Base-by-base conservation (phyloP, 768 basidiomycete species). In the Heimioporus sp. region DNA sequence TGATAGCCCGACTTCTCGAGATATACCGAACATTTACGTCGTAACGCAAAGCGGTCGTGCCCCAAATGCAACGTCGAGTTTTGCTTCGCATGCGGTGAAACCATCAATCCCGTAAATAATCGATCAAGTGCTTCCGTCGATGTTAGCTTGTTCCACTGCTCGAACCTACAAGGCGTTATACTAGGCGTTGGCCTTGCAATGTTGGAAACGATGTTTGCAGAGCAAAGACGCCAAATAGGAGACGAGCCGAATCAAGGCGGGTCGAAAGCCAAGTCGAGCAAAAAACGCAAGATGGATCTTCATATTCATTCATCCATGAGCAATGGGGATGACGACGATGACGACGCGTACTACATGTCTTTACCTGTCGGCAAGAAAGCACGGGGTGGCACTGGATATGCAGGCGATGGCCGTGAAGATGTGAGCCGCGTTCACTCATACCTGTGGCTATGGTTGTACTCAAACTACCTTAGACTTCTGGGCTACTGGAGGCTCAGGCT, bases 111-210 rank as follows among this genome's bases (percentile, higher is more conserved):
- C 21, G 73, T 76, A 40, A 80, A 73, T 58, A 72, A 74, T 44
- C 76, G 72, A 45, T 68, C 69, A 63, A 74, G 65, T 72, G 70
- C 72, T 34, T 65, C 74, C 34, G 66, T 74, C 10, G 80, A 82
- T 41, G 79, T 81, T 49, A 77, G 79, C 12, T 71, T 96, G 52
- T 91, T 95, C 64, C 94, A 97, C 70, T 97, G 94, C 68, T 80
- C 90, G 7, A 89, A 91, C 63, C 66, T 96, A 34, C 89, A 97
- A 71, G 95, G 94, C 36, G 82, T 91, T 13, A 85, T 97, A 56
- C 75, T 98, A 6, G 95, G 94, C n/a, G 78, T 96, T 36, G 94
- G 95, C 10, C 79, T 96, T 40, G 82, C 82, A 34, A 92, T 92
- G 83, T 78, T 96, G 39, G 92, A 96, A 67, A 76, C 82, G 48